Base-by-base conservation (phyloP, 306 rosid species). In the Dicorynia guianensis region DNA sequence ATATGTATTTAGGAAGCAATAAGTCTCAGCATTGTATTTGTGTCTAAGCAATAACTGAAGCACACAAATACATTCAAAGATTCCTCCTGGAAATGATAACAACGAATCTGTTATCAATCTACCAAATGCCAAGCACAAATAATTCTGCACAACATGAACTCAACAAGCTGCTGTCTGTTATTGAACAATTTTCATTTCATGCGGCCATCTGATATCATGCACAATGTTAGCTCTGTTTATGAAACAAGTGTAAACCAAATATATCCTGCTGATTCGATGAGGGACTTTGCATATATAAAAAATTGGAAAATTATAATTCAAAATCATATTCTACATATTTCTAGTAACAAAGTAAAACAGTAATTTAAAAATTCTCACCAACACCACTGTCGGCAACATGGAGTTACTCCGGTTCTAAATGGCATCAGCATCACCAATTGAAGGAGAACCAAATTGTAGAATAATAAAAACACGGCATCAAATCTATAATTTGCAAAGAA, bases 391-490 rank as follows among this genome's bases (percentile, higher is more conserved):
- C 20, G 10, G 5, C 72, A 25, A 55, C 11, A 19, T 7, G 30
- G 49, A 54, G n/a, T 19, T 17, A 33, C 3, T 30, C 13, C 42
- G 11, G 30, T 46, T 18, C 36, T 3, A 76, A 49, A 47, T 2
- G 14, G 52, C 76, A 72, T 2, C 70, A 78, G 52, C 76, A 72
- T 2, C 70, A 78, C 20, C 56, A 62, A 53, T 59, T 20, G 42
- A 79, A 71, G 47, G 39, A 83, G 57, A 76, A 72, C 65, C 58
- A 50, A 46, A 3, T 59, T 46, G 54, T 17, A 54, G 65, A 64
- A 34, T 39, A 0, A 2, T n/a, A 77, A 66, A 40, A 35, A 2
- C 5, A 42, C 67, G 14, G 47, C 46, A 76, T 42, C 18, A 67
- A 53, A 78, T 60, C 8, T 0, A 7, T 19, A 34, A 78, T 76